Conservation (phyloP, 2,329 filamentous ascomycete species). For the Akanthomyces dipterigenus region DNA sequence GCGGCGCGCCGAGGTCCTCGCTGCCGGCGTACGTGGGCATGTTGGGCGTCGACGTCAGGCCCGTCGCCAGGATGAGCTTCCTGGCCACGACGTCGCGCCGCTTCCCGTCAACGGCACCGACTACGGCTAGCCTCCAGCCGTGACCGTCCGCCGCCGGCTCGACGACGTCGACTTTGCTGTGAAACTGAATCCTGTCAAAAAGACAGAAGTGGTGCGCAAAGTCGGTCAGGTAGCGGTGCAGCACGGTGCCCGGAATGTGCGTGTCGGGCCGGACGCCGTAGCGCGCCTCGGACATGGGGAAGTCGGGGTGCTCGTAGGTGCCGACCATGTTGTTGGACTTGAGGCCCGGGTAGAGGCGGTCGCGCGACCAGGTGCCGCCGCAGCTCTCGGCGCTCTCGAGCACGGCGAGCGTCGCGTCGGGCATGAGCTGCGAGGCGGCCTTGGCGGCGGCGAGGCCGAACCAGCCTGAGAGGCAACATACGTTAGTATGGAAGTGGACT, state of each 20-base stretch:
- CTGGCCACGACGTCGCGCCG: slow-evolving; percentile 19
- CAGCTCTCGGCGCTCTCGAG: slow-evolving; percentile 44
- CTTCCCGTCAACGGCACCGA: slow-evolving; percentile 3
- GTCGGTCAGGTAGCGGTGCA: slow-evolving; percentile 31
- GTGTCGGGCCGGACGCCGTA: slow-evolving; percentile 30
- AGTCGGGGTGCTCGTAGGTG: slow-evolving; percentile 57
- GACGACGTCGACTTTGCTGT: slow-evolving; percentile 42
- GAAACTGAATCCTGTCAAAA: slow-evolving; percentile 39
- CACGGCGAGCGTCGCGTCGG: slow-evolving; percentile 37
- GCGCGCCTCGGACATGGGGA: slow-evolving; percentile 46
- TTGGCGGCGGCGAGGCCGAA: slow-evolving; percentile 46
- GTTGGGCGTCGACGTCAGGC: slow-evolving; percentile 38
- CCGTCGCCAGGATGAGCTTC: slow-evolving; percentile 45
- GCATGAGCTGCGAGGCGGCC: slow-evolving; percentile 43
- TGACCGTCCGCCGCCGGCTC: slow-evolving; percentile 15
- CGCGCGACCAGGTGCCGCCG: slow-evolving; percentile 55
- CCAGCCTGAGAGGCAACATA: slow-evolving; percentile 30
- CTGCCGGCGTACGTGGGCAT: slow-evolving; percentile 32
- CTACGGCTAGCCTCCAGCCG: slow-evolving; percentile 17
- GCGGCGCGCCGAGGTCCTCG: slow-evolving; percentile 28
- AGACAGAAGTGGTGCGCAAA: slow-evolving; percentile 42
- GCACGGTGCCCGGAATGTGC: slow-evolving; percentile 30
- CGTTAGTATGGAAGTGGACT: too few species aligned
- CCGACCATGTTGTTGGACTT: slow-evolving; percentile 59
- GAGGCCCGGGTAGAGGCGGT: slow-evolving; percentile 53